Evolutionary conservation across 257 asterid species (phyloP).

Genomic region (Cinchona pubescens): DNA sequence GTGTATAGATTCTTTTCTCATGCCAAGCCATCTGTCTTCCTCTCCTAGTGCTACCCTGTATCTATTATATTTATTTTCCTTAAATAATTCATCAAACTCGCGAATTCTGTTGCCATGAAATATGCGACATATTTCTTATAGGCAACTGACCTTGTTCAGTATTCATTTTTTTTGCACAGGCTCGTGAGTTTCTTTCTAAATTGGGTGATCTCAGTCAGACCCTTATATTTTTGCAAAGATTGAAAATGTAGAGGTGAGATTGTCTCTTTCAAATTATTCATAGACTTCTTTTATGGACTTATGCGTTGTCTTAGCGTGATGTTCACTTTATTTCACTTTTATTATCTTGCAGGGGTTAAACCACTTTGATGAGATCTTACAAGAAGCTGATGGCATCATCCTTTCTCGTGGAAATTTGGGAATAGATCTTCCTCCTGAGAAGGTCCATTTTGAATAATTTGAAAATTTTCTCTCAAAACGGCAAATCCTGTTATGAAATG

Average conservation of each 20-base stretch:
- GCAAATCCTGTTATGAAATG: neutral
- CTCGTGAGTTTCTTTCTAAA: constrained; percentile 73
- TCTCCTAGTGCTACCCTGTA: neutral
- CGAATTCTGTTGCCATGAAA: constrained; percentile 6
- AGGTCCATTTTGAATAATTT: constrained; percentile 42
- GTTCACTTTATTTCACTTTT: neutral
- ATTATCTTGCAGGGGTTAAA: constrained; percentile 61
- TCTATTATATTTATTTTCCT: neutral
- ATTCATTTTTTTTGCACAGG: constrained; percentile 40
- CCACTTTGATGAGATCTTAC: constrained; percentile 82
- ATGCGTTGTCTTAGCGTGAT: neutral
- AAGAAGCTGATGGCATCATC: constrained; percentile 89
- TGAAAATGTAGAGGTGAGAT: constrained; percentile 85
- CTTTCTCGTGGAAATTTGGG: constrained; percentile 91
- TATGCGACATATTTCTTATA: neutral
- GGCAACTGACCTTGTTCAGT: neutral
- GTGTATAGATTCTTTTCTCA: neutral
- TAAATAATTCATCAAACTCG: neutral
- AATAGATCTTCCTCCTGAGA: constrained; percentile 90
- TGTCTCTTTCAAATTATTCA: constrained; percentile 3
- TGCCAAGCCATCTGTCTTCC: neutral
- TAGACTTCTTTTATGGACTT: neutral
- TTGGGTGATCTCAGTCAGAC: constrained; percentile 69
- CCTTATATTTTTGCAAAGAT: constrained; percentile 78
- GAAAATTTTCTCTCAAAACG: neutral